Base-by-base conservation (phyloP, 2,329 filamentous ascomycete genomes). In the Aureobasidium sp. region DNA sequence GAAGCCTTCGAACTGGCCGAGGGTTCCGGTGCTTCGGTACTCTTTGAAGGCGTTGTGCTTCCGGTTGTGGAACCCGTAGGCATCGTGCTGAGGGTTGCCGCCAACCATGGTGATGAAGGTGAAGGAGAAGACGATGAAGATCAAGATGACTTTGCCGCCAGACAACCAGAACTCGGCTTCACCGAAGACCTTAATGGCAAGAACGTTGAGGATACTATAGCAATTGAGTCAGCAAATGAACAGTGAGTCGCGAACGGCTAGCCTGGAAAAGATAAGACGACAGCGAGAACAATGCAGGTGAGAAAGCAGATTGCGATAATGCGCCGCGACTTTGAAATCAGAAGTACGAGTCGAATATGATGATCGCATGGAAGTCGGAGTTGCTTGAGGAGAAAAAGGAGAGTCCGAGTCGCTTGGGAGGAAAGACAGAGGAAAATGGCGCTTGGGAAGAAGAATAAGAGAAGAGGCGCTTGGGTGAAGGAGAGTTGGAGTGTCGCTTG, bases 111-210 rank as follows among this genome's bases (percentile, higher is more conserved):
- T 65, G 27, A 65, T 53, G 44, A 66, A 66, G 7, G 65, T 65
- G 50, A 66, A 76, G 61, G 47, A 61, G 67, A 75, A 73, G n/a
- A 77, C 67, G 42, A 75, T 72, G 45, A 74, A 59, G 64, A 77
- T 76, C 59, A 77, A 61, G 30, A 77, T 34, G 54, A 77, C 73
- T 63, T 77, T 79, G 66, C 76, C 75, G 32, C 75, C 75, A 1
- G 82, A 81, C 3, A 86, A 76, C 81, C 82, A 62, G 45, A 62
- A 62, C 16, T 67, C 66, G 25, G 69, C 74, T 64, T 79, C 77
- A 34, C 77, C 78, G 53, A 76, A 79, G 1, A 70, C 73, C 48
- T 72, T 70, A 42, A 79, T 77, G 41, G 76, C 76, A 16, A 79
- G 66, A 32, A 77, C 37, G 66, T 80, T 79, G 63, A 77, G 63